Percentiles rank a stretch among this genome's conserved stretches.
These are phyloP conservation scores for Metarhizium robertsii DNA, from an alignment of 2,329 filamentous ascomycete species.

Conservation along the genomic window DNA sequence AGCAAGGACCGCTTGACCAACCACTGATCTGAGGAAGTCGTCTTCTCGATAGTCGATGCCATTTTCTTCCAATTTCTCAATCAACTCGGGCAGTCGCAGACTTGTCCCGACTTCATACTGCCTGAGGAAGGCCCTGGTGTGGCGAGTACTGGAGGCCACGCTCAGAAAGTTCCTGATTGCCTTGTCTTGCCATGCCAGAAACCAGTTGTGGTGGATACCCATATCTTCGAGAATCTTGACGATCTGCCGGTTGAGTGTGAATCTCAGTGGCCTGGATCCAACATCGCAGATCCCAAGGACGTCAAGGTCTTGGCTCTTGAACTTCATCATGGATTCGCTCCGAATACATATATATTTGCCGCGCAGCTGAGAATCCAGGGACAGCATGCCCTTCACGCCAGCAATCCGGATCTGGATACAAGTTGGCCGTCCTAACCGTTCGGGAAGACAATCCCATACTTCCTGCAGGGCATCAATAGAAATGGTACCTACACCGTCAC, in stretches of 20 bases:
- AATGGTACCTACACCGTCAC: slow-evolving; percentile 71
- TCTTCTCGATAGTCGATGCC: slow-evolving; percentile 59
- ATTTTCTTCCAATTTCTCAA: slow-evolving; percentile 48
- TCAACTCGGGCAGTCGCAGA: slow-evolving; percentile 50
- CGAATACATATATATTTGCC: slow-evolving; percentile 55
- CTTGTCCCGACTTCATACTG: slow-evolving; percentile 24
- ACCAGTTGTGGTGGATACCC: slow-evolving; percentile 46
- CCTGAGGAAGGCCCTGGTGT: slow-evolving; percentile 42
- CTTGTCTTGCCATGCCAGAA: slow-evolving; percentile 53
- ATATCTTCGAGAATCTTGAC: slow-evolving; percentile 81
- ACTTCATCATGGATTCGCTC: slow-evolving; percentile 69
- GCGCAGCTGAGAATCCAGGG: slow-evolving; percentile 51
- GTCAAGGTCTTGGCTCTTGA: slow-evolving; percentile 41
- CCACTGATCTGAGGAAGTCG: slow-evolving; percentile 56
- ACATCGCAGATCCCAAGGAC: slow-evolving; percentile 66
- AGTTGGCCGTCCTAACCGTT: slow-evolving; percentile 39
- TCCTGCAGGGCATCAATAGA: slow-evolving; percentile 48
- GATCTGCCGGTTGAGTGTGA: slow-evolving; percentile 68
- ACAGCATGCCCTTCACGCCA: slow-evolving; percentile 71
- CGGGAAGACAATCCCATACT: slow-evolving; percentile 49
- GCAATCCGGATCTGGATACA: slow-evolving; percentile 67
- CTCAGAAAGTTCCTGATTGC: slow-evolving; percentile 50
- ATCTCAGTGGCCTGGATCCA: slow-evolving; percentile 54
- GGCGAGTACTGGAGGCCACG: slow-evolving; percentile 46
- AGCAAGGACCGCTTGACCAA: slow-evolving; percentile 62